Evolutionary conservation across 208 protist species (phyloP), one percentile per base, ranked within the genome.

Genomic region (Leishmania aethiopica): DNA sequence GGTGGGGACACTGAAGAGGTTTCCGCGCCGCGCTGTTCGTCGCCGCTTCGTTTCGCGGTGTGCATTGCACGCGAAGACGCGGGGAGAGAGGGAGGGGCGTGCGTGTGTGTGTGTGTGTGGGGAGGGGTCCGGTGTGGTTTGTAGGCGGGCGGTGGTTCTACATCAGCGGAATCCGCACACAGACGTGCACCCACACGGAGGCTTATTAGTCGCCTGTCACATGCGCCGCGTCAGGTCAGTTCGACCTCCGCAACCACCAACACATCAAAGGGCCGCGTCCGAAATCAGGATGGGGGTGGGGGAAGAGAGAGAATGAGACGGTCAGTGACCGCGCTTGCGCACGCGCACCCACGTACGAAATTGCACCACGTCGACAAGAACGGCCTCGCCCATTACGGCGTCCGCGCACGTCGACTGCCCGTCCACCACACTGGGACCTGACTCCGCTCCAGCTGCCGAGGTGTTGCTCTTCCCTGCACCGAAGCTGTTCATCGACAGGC

Each of bases 331-430:
- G 55, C 64, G 79, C 75, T 93, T 91, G 76, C 75, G 83, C 32
- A 93, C 90, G 10, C 82, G 85, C 81, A 95, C 91, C 59, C 77
- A 90, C 25, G 84, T 85, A 32, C 91, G 83, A 78, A 95, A 95
- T 79, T 90, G 93, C 59, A 94, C 90, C 1, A 97, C 88, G 42
- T 97, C 92, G 45, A 97, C 87, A n/a, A 88, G 81, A 49, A 97
- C 90, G 0, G 77, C 76, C 62, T 86, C 82, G 32, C 78, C 80
- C 75, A 77, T 77, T 17, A 73, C 83, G 6, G 72, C 72, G 32
- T 55, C 71, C 2, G 37, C 83, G 45, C 75, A 55, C 64, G 67
- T 57, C 8, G 76, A 22, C 55, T 57, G 71, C 17, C 28, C 42
- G 22, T 53, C 47, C 66, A 66, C 64, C 22, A 55, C 73, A 59